Percentiles rank a stretch among this genome's conserved stretches.
These are phyloP conservation scores for Tephrocybe sp. DNA, from an alignment of 768 basidiomycete genomes.

Conservation along the genomic window DNA sequence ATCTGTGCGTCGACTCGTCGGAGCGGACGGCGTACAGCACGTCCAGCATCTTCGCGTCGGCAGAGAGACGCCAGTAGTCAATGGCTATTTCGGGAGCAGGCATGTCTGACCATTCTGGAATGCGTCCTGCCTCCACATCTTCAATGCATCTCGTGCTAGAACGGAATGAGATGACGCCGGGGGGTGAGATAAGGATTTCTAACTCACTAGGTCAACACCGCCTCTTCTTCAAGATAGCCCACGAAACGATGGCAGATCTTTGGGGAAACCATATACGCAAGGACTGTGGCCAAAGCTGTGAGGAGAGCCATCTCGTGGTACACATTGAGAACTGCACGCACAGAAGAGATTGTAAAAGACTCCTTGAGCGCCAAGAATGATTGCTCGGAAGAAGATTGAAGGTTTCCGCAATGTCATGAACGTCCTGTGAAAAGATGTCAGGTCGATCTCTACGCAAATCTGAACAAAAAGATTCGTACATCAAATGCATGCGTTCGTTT, in stretches of 20 bases:
- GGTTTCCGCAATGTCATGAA: constrained; percentile 93
- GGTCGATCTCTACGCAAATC: not conserved
- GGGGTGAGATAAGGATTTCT: not conserved
- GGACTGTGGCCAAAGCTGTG: constrained; percentile 43
- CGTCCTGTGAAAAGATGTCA: constrained; percentile 51
- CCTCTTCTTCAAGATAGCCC: constrained; percentile 92
- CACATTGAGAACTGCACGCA: constrained; percentile 32
- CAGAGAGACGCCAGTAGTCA: constrained; percentile 87
- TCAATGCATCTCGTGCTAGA: constrained; percentile 75
- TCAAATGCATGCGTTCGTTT: constrained; percentile 95
- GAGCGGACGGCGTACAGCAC: constrained; percentile 91
- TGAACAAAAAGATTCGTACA: constrained; percentile 44
- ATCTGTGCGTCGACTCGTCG: constrained; percentile 91
- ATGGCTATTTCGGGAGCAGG: constrained; percentile 88
- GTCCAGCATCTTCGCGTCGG: constrained; percentile 79
- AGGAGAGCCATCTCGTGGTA: constrained; percentile 13
- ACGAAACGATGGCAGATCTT: constrained; percentile 88
- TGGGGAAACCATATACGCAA: constrained; percentile 78
- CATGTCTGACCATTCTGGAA: constrained; percentile 77
- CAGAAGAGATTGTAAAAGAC: constrained; percentile 89
- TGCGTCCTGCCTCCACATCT: constrained; percentile 77
- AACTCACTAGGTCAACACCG: constrained; percentile 85
- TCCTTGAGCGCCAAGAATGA: constrained; percentile 91
- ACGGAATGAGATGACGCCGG: not conserved
- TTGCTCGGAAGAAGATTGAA: constrained; percentile 72